Evolutionary conservation across 2,329 filamentous ascomycete genomes (phyloP), one percentile per base, ranked within the genome.

Genomic region (Diaporthe aspalathi): DNA sequence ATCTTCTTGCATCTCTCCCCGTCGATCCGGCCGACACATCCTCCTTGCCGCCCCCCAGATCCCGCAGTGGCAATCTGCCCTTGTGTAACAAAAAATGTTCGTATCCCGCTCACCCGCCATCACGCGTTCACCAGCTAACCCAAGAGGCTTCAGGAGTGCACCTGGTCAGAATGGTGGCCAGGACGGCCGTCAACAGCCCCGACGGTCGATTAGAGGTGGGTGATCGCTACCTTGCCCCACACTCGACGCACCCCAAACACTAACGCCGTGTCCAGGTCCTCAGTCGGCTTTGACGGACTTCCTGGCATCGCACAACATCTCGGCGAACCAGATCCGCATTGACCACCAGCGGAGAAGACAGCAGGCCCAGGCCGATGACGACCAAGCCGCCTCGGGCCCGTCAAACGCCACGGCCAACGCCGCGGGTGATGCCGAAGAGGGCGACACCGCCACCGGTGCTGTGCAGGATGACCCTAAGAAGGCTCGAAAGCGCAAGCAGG

Each of bases 221-320:
- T 38, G n/a, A 49, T 29, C 38, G 29, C 45, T 38, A n/a, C n/a
- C 45, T 43, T 50, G 60, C 43, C 29, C 60, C 60, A 63, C 60
- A 50, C 7, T 50, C 29, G 8, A 20, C 38, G 60, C 60, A 38
- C 43, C 45, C 4, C 45, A 24, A 24, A 12, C 43, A 50, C 45
- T 65, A 38, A 65, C 45, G 5, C 45, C 24, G 43, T 32, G 20
- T 50, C 43, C 29, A 65, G 60, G 72, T 69, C 72, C 72, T 4
- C 85, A 87, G 78, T 88, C 86, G 24, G 86, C 86, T 17, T 77
- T 88, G 76, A 88, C 86, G 2, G 85, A 88, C 74, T 88, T 86
- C 72, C 79, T 88, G 53, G 86, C 86, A 40, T 89, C 91, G 2
- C 91, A 93, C 79, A 93, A 93, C 76, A 94, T 94, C 74, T 93